phyloP scores from a whole-genome alignment of 108 stramenopile species.

The Craspedostauros australis region DNA sequence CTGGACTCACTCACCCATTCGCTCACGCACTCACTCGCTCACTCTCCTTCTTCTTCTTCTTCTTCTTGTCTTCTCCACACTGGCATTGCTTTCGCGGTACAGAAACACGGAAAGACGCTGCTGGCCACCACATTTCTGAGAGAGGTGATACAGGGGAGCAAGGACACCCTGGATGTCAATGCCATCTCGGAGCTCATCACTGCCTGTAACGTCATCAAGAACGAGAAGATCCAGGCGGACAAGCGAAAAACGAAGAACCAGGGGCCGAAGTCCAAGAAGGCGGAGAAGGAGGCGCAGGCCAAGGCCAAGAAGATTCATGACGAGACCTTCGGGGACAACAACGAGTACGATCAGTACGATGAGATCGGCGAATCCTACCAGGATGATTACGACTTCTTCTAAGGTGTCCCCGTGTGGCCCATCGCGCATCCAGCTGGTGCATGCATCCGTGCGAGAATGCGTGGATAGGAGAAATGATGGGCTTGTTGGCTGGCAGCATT shows the following conservation, averaged over 20 bases:
- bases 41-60: neutral
- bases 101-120: slow-evolving; percentile 80
- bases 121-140: slow-evolving; percentile 71
- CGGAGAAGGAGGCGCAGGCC: slow-evolving; percentile 69
- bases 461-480: too few relatives aligned
- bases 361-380: slow-evolving; percentile 80
- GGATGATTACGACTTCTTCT: slow-evolving; percentile 87
- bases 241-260: slow-evolving; percentile 87
- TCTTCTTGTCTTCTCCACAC: neutral
- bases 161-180: slow-evolving; percentile 79
- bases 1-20: too few relatives aligned
- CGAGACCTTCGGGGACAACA: slow-evolving; percentile 84
- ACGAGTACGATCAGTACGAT: slow-evolving; percentile 81
- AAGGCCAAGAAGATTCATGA: slow-evolving; percentile 67
- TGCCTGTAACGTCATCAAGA: slow-evolving; percentile 85
- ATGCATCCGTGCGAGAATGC: too few relatives aligned
- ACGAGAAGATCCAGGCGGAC: slow-evolving; percentile 80
- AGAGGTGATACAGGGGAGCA: slow-evolving; percentile 72
- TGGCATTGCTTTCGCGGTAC: neutral
- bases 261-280: slow-evolving; percentile 84
- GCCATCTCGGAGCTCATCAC: slow-evolving; percentile 87
- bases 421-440: too few relatives aligned
- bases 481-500: too few relatives aligned
- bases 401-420: too few relatives aligned
- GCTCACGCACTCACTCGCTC: neutral